Evolutionary conservation across 768 basidiomycete genomes (phyloP).

Genomic region (Kockovaella imperatae): DNA sequence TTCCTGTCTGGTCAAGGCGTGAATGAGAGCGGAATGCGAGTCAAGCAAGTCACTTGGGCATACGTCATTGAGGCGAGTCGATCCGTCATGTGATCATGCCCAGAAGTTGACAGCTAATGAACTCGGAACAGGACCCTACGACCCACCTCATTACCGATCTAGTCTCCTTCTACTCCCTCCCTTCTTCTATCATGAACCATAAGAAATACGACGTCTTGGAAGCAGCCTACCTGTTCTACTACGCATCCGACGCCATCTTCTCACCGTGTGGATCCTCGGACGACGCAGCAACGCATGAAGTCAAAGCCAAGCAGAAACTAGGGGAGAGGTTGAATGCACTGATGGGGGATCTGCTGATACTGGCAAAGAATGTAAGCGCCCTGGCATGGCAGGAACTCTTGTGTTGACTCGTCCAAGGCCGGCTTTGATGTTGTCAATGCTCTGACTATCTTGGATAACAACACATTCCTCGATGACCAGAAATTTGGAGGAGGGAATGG

Average conservation of each 20-base stretch:
- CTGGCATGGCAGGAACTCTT: background rate
- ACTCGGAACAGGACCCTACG: slow-evolving; percentile 59
- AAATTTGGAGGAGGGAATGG: slow-evolving; percentile 96
- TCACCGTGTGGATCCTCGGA: slow-evolving; percentile 41
- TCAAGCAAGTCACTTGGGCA: slow-evolving; percentile 85
- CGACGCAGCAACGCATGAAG: slow-evolving; percentile 49
- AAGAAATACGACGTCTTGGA: slow-evolving; percentile 66
- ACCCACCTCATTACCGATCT: slow-evolving; percentile 85
- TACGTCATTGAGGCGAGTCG: slow-evolving; percentile 85
- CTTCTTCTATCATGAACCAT: slow-evolving; percentile 80
- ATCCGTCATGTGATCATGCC: background rate
- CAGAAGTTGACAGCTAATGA: background rate
- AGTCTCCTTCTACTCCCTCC: slow-evolving; percentile 93
- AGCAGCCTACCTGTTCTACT: slow-evolving; percentile 93
- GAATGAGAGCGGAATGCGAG: slow-evolving; percentile 51
- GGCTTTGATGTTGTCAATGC: slow-evolving; percentile 97
- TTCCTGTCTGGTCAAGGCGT: slow-evolving; percentile 77
- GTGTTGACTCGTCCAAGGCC: slow-evolving; percentile 46
- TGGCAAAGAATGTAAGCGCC: slow-evolving; percentile 59
- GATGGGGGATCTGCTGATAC: slow-evolving; percentile 67
- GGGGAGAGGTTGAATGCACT: slow-evolving; percentile 64
- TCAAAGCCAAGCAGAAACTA: slow-evolving; percentile 54
- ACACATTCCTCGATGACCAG: slow-evolving; percentile 67
- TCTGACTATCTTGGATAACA: slow-evolving; percentile 90
- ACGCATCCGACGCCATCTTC: slow-evolving; percentile 73